phyloP scores from a whole-genome alignment of 768 basidiomycete species.

The Cyclocybe cylindracea region DNA sequence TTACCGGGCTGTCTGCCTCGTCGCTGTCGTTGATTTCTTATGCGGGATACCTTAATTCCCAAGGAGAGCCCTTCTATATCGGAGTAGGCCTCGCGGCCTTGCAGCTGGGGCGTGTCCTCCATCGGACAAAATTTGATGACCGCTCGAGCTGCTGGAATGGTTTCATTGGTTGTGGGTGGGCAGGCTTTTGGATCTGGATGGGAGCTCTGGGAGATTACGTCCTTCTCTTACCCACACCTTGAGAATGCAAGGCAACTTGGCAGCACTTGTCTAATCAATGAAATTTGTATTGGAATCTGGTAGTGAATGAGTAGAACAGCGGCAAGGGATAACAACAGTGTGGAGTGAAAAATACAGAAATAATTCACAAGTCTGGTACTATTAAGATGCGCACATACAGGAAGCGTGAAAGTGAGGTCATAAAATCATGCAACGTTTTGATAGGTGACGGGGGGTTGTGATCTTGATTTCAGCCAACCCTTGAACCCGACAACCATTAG shows the following conservation, averaged over 20 bases:
- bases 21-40: slow-evolving; percentile 74
- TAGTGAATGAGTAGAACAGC: no score
- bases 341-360: not conserved
- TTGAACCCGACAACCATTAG: slow-evolving; percentile 76
- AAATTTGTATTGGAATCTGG: no score
- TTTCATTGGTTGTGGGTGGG: slow-evolving; percentile 86
- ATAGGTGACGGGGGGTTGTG: slow-evolving; percentile 29
- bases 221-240: slow-evolving; percentile 24
- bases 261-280: no score
- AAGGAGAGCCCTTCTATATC: slow-evolving; percentile 77
- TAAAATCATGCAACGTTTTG: slow-evolving; percentile 23
- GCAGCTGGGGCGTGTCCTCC: slow-evolving; percentile 79
- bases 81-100: slow-evolving; percentile 71
- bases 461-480: slow-evolving; percentile 67
- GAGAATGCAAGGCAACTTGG: not conserved
- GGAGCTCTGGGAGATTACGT: slow-evolving; percentile 75
- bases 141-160: slow-evolving; percentile 87
- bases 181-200: slow-evolving; percentile 86
- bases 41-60: slow-evolving; percentile 79
- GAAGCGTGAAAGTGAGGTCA: slow-evolving; percentile 1
- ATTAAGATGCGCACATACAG: not conserved
- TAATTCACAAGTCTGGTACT: not conserved
- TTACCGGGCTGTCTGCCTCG: slow-evolving; percentile 70
- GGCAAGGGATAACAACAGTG: no score
- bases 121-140: slow-evolving; percentile 72